Conservation (phyloP, 2,329 filamentous ascomycete genomes). For the Phialocephala subalpina region DNA sequence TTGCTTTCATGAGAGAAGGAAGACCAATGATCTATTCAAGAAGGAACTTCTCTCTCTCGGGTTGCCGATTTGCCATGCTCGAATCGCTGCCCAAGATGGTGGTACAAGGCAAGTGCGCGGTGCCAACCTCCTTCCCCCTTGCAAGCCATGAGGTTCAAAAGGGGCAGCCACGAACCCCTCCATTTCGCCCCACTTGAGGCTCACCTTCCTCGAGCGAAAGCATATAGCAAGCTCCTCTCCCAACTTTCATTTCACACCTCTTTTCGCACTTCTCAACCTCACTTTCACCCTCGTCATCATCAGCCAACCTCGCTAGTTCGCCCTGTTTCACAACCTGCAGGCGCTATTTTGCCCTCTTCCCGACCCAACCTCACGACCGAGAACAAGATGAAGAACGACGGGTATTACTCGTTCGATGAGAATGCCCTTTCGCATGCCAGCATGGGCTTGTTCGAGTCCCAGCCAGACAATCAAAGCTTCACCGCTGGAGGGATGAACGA, state of each 20-base stretch:
- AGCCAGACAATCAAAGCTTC: neutral
- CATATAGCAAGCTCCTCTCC: neutral
- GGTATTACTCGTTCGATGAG: neutral
- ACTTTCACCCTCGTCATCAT: neutral
- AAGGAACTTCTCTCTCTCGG: too few relatives aligned
- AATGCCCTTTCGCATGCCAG: neutral
- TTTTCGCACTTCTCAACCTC: neutral
- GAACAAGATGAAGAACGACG: neutral
- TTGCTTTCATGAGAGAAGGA: too few relatives aligned
- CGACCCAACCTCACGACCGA: neutral
- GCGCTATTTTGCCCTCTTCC: neutral
- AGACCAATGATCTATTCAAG: too few relatives aligned
- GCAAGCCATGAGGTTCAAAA: neutral
- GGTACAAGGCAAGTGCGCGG: too few relatives aligned
- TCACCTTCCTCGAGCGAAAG: neutral
- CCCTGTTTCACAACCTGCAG: conserved; percentile 1
- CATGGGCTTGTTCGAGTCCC: neutral
- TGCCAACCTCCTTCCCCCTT: too few relatives aligned
- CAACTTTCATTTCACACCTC: neutral
- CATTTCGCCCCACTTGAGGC: neutral
- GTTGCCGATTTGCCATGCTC: too few relatives aligned
- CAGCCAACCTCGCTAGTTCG: conserved; percentile 5
- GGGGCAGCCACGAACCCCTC: neutral
- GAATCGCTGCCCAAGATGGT: too few relatives aligned
- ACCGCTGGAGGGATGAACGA: neutral